A percentile compares a stretch with the other conserved stretches of the same genome.
Conservation (phyloP, 768 basidiomycete genomes). For the Rhodotorula toruloides region DNA sequence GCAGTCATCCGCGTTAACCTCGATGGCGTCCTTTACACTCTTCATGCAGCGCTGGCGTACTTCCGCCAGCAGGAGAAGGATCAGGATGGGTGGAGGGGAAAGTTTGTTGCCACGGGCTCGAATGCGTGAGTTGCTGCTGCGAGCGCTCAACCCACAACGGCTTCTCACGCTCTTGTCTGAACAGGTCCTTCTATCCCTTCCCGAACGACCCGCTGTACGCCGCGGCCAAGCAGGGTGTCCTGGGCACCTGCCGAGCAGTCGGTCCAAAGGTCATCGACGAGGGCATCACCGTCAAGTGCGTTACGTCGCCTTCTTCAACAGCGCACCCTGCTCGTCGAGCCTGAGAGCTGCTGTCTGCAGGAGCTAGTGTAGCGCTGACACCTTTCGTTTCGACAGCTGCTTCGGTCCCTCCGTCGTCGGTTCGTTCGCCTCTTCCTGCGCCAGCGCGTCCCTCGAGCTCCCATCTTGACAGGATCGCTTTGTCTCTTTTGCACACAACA, state of each 20-base stretch:
- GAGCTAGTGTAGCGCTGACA: no score
- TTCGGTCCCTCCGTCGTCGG: not conserved
- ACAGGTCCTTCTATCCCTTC: constrained; percentile 32
- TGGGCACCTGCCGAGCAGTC: constrained; percentile 15
- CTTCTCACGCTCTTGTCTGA: not conserved
- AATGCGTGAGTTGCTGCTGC: constrained; percentile 34
- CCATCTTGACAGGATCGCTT: not conserved
- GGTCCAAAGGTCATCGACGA: constrained; percentile 30
- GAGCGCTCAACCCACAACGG: no score
- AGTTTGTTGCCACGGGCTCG: constrained; percentile 34
- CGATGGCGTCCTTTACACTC: constrained; percentile 26
- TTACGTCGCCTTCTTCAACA: no score
- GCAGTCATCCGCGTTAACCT: constrained; percentile 31
- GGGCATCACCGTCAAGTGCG: constrained; percentile 37
- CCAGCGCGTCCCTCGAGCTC: no score
- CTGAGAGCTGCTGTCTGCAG: no score
- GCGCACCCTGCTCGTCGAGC: no score
- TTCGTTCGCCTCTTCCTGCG: not conserved
- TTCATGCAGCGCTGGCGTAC: constrained; percentile 28
- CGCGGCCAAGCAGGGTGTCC: constrained; percentile 18
- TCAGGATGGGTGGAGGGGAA: constrained; percentile 29
- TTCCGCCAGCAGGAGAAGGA: constrained; percentile 31
- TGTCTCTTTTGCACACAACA: no score
- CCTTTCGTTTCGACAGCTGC: not conserved
- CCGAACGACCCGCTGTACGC: constrained; percentile 35